Percentiles rank a stretch among this genome's conserved stretches.
Evolutionary conservation across 805 yeast species (phyloP).

Genomic region (Cyberlindnera samutprakarnensis): DNA sequence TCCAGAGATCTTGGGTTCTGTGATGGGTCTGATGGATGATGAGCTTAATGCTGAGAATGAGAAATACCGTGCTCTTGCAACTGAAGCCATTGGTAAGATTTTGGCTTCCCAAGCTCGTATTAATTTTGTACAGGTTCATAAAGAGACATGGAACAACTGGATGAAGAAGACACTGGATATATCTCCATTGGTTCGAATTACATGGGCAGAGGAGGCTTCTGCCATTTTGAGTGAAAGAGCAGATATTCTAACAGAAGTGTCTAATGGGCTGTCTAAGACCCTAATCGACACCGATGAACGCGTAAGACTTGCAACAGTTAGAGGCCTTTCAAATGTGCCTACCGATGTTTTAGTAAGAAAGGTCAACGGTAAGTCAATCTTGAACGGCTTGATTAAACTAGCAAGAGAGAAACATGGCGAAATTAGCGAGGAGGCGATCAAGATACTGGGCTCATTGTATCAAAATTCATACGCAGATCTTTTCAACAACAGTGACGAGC

Average conservation of each 20-base stretch:
- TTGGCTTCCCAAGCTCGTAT: constrained; percentile 41
- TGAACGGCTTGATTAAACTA: constrained; percentile 51
- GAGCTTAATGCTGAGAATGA: constrained; percentile 70
- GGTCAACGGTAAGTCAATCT: constrained; percentile 38
- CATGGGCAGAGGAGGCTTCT: constrained; percentile 61
- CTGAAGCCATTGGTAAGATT: constrained; percentile 65
- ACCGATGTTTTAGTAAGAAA: constrained; percentile 38
- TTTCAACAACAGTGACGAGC: constrained; percentile 11
- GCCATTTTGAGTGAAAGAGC: constrained; percentile 36
- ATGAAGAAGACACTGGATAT: constrained; percentile 66
- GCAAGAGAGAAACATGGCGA: constrained; percentile 63
- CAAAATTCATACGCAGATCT: constrained; percentile 33
- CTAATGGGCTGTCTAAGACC: constrained; percentile 56
- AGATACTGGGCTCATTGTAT: constrained; percentile 47
- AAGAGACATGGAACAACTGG: constrained; percentile 64
- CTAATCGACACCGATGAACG: constrained; percentile 68
- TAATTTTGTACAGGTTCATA: constrained; percentile 52
- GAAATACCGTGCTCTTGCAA: constrained; percentile 55
- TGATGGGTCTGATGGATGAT: constrained; percentile 72
- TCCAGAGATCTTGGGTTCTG: constrained; percentile 67
- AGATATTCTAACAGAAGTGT: constrained; percentile 43
- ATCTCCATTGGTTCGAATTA: constrained; percentile 52
- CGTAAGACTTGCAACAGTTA: constrained; percentile 59
- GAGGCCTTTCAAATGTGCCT: constrained; percentile 40
- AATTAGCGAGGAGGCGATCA: constrained; percentile 55